phyloP scores from a whole-genome alignment of 805 yeast species.

The Debaryomyces maramus region DNA sequence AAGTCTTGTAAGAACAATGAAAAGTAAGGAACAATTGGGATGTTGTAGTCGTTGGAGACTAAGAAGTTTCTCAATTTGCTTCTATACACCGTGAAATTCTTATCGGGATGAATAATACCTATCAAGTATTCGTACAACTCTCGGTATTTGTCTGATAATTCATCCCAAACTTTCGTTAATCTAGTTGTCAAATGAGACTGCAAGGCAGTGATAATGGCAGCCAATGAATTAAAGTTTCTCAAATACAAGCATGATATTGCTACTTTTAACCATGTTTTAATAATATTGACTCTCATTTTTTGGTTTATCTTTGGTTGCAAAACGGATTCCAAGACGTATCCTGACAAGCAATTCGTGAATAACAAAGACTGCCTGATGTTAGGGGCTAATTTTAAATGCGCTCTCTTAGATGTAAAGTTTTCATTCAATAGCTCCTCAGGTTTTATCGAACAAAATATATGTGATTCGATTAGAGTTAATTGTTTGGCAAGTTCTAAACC shows the following conservation, averaged over 20 bases:
- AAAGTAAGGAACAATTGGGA: conserved; percentile 76
- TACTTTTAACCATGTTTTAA: conserved; percentile 72
- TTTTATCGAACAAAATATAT: conserved; percentile 60
- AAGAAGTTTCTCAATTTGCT: conserved; percentile 58
- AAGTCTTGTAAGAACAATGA: conserved; percentile 75
- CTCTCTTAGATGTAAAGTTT: conserved; percentile 59
- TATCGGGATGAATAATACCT: conserved; percentile 71
- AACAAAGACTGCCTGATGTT: conserved; percentile 60
- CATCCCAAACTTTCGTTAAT: conserved; percentile 58
- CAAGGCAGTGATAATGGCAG: conserved; percentile 73
- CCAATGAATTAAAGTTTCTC: conserved; percentile 75
- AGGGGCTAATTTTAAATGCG: conserved; percentile 59
- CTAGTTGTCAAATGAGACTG: conserved; percentile 73
- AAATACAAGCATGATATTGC: conserved; percentile 71
- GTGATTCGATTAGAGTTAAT: conserved; percentile 68
- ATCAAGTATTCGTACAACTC: conserved; percentile 64
- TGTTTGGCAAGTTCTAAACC: conserved; percentile 78
- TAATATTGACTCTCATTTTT: conserved; percentile 52
- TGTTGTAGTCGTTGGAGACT: conserved; percentile 45
- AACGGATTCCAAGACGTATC: conserved; percentile 69
- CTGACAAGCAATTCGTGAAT: conserved; percentile 71
- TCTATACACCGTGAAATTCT: conserved; percentile 70
- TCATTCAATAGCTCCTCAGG: conserved; percentile 67
- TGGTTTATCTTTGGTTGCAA: conserved; percentile 51
- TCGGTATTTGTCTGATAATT: conserved; percentile 56